phyloP scores from a whole-genome alignment of 2,329 filamentous ascomycete species.

The Coccinonectria pachysandricola region DNA sequence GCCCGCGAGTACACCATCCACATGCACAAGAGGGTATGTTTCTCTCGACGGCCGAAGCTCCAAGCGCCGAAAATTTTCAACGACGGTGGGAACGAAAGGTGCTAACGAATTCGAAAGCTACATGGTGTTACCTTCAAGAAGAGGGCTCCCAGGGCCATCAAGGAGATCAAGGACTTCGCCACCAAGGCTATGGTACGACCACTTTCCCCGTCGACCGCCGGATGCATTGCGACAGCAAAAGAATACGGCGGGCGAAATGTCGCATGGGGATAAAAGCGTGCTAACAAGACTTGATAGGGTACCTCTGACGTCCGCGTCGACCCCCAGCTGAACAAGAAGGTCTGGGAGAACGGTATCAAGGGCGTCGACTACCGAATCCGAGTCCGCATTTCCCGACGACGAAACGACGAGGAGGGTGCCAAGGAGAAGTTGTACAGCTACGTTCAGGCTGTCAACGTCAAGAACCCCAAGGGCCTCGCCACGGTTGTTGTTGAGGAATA shows the following conservation, averaged over 20 bases:
- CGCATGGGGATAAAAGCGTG: constrained; percentile 4
- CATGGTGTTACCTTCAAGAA: constrained; percentile 99
- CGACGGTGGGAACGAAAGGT: constrained; percentile 5
- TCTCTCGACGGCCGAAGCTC: too few species aligned
- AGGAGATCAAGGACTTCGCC: constrained; percentile 98
- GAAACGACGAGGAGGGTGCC: constrained; percentile 99
- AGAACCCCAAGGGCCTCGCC: constrained; percentile 95
- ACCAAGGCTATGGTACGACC: constrained; percentile 84
- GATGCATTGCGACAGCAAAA: constrained; percentile 5
- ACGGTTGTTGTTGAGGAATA: constrained; percentile 78
- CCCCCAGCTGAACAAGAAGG: constrained; percentile 99
- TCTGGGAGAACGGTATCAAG: constrained; percentile 99
- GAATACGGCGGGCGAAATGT: constrained; percentile 5
- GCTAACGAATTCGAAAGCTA: constrained; percentile 47
- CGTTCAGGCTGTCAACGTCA: constrained; percentile 99
- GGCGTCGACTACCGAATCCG: constrained; percentile 95
- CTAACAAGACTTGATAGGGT: constrained; percentile 48
- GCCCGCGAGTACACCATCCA: constrained; percentile 99
- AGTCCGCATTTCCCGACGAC: constrained; percentile 97
- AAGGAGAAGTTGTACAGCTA: constrained; percentile 99
- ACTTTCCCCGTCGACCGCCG: constrained; percentile 4
- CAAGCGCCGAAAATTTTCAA: constrained; percentile 4
- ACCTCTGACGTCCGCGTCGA: constrained; percentile 96
- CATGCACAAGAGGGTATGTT: constrained; percentile 78
- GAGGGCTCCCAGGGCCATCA: constrained; percentile 95